phyloP scores from a whole-genome alignment of 306 rosid genomes.

The Cercis canadensis region DNA sequence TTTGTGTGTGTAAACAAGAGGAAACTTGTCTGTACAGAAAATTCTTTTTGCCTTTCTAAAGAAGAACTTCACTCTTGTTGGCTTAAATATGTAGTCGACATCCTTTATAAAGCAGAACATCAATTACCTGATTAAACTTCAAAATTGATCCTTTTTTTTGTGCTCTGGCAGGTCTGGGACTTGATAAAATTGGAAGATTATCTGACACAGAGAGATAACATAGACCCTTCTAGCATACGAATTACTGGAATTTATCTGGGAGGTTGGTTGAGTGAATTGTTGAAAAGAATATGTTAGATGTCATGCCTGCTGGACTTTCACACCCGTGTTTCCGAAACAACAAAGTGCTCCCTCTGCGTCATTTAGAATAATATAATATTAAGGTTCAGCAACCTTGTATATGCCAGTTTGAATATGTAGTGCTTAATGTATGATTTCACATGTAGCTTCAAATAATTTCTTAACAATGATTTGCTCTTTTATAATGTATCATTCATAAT shows the following conservation, averaged over 20 bases:
- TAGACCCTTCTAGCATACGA: slow-evolving; percentile 80
- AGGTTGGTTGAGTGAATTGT: slow-evolving; percentile 66
- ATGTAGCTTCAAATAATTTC: no score
- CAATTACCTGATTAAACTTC: slow-evolving; percentile 16
- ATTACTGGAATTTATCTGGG: slow-evolving; percentile 94
- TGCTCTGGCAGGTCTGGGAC: slow-evolving; percentile 82
- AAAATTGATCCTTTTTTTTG: slow-evolving; percentile 31
- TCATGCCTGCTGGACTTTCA: slow-evolving; percentile 15
- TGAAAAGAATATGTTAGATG: slow-evolving; percentile 35
- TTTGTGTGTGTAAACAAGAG: no score
- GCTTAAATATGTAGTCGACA: slow-evolving; percentile 4
- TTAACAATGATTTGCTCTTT: slow-evolving; percentile 1
- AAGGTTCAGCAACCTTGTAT: not conserved
- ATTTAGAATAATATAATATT: slow-evolving; percentile 5
- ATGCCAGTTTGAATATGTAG: not conserved
- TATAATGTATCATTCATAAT: not conserved
- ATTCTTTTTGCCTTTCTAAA: slow-evolving; percentile 5
- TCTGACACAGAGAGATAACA: slow-evolving; percentile 73
- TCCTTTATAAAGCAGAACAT: slow-evolving; percentile 16
- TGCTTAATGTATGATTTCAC: slow-evolving; percentile 6
- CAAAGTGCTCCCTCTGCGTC: slow-evolving; percentile 7
- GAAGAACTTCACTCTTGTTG: slow-evolving; percentile 23
- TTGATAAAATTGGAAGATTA: slow-evolving; percentile 89
- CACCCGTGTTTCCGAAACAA: slow-evolving; percentile 35
- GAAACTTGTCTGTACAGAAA: no score